Conservation (phyloP, 331 rosid genomes). For the Quercus phellos region DNA sequence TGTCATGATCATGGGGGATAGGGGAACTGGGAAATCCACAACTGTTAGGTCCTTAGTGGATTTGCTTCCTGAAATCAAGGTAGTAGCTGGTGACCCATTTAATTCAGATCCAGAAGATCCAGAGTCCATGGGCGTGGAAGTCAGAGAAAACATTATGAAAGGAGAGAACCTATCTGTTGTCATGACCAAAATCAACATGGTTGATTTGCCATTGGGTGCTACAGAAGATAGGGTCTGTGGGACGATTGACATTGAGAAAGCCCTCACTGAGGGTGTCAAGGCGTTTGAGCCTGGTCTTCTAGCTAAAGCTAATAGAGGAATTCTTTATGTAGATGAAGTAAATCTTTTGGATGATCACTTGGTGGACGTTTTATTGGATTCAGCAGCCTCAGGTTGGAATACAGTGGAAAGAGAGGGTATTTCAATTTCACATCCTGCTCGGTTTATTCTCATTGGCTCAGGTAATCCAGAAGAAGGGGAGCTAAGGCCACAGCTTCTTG, state of each 20-base stretch:
- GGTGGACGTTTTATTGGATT: conserved; percentile 89
- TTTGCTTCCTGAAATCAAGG: conserved; percentile 85
- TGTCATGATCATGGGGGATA: conserved; percentile 97
- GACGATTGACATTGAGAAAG: conserved; percentile 94
- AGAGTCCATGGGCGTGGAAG: conserved; percentile 85
- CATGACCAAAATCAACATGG: conserved; percentile 83
- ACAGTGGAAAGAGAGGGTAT: conserved; percentile 98
- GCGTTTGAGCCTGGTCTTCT: conserved; percentile 96
- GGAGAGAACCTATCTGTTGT: conserved; percentile 64
- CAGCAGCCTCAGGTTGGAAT: conserved; percentile 99
- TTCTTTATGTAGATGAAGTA: conserved; percentile 92
- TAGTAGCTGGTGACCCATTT: conserved; percentile 79
- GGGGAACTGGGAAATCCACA: conserved; percentile 95
- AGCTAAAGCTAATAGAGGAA: conserved; percentile 94
- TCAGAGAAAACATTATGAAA: conserved; percentile 54
- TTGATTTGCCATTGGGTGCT: conserved; percentile 93
- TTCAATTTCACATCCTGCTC: conserved; percentile 88
- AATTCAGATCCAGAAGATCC: conserved; percentile 95
- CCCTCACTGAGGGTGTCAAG: conserved; percentile 90
- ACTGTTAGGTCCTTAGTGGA: conserved; percentile 84
- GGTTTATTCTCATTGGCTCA: conserved; percentile 86
- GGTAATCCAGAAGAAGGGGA: conserved; percentile 99
- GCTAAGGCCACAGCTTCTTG: conserved; percentile 93
- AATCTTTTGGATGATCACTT: conserved; percentile 94
- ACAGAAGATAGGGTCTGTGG: conserved; percentile 97